Evolutionary conservation across 805 yeast species (phyloP).

Genomic region (Priceomyces melissophilus): DNA sequence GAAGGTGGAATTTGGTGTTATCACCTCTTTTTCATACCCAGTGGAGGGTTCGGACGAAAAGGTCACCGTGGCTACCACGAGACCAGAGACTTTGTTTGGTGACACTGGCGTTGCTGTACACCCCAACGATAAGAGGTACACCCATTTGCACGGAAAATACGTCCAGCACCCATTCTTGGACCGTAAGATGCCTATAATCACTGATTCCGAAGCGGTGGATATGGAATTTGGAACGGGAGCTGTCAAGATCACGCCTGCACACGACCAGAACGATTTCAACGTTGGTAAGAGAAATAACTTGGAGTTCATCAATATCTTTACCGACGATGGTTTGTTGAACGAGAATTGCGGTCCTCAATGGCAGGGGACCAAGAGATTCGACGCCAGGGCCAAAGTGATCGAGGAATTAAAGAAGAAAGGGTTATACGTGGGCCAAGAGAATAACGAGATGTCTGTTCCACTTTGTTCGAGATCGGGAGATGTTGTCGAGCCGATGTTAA

Average conservation of each 20-base stretch:
- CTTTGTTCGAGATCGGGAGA: constrained; percentile 95
- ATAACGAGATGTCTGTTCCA: constrained; percentile 95
- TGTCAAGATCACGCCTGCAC: constrained; percentile 98
- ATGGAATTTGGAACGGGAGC: constrained; percentile 99
- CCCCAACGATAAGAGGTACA: constrained; percentile 91
- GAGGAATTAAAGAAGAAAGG: constrained; percentile 73
- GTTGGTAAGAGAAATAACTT: constrained; percentile 93
- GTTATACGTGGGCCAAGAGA: constrained; percentile 77
- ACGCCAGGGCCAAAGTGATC: constrained; percentile 83
- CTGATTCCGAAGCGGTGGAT: constrained; percentile 92
- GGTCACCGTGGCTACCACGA: constrained; percentile 91
- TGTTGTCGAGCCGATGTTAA: constrained; percentile 90
- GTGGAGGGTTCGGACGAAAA: constrained; percentile 84
- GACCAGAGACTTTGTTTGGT: constrained; percentile 98
- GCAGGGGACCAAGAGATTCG: constrained; percentile 88
- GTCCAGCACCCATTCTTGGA: constrained; percentile 88
- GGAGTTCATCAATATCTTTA: constrained; percentile 83
- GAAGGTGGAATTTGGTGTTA: constrained; percentile 91
- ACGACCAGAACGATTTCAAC: constrained; percentile 93
- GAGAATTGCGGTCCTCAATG: constrained; percentile 87
- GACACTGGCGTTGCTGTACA: constrained; percentile 98
- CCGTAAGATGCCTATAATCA: constrained; percentile 80
- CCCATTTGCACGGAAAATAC: constrained; percentile 90
- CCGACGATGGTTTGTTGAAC: constrained; percentile 89
- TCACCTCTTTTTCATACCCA: constrained; percentile 92